phyloP scores from a whole-genome alignment of 1,284 basidiomycete genomes.

The Entoloma clypeatum region DNA sequence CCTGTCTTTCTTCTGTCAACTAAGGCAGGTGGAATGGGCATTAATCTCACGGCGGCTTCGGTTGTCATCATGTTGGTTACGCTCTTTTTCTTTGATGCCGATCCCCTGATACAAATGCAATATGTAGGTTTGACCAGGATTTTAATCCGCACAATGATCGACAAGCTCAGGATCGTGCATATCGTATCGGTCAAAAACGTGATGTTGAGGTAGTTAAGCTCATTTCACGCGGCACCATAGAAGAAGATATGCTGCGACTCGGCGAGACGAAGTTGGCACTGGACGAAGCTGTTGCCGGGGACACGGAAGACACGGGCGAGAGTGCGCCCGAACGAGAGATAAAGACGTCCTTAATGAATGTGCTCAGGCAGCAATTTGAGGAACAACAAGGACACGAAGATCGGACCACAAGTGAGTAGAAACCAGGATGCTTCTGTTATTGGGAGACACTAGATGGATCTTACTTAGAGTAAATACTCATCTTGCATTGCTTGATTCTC shows the following conservation, averaged over 20 bases:
- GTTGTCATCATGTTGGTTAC: conserved; percentile 80
- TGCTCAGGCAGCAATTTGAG: conserved; percentile 66
- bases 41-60: conserved; percentile 89
- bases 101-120: conserved; percentile 4
- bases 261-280: conserved; percentile 88
- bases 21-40: conserved; percentile 91
- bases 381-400: conserved; percentile 26
- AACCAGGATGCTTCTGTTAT: too few species aligned
- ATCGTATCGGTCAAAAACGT: conserved; percentile 94
- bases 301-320: conserved; percentile 55
- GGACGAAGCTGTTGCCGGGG: conserved; percentile 89
- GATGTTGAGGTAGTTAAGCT: conserved; percentile 92
- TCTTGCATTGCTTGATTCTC: too few species aligned
- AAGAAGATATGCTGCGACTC: conserved; percentile 92
- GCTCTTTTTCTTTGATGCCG: not conserved
- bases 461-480: conserved; percentile 6
- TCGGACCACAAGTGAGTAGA: too few species aligned
- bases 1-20: conserved; percentile 93
- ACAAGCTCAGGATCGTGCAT: conserved; percentile 96
- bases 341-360: conserved; percentile 78
- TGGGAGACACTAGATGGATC: conserved; percentile 6
- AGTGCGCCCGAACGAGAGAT: conserved; percentile 73
- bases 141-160: conserved; percentile 93
- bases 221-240: conserved; percentile 90
- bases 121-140: conserved; percentile 88